phyloP scores from a whole-genome alignment of 441 rosid species.

The Bocquillonia castaneifolia region DNA sequence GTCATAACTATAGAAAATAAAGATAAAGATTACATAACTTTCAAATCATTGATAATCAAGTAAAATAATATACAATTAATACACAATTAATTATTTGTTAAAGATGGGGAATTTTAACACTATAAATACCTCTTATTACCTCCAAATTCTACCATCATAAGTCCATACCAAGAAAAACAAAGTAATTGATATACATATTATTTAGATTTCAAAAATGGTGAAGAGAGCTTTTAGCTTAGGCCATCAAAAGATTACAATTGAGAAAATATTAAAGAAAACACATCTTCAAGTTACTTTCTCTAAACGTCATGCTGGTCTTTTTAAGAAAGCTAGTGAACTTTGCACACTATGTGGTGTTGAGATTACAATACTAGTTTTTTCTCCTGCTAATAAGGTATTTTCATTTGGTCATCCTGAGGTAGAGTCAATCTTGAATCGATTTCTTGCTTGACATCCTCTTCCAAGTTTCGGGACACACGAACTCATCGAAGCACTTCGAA shows the following conservation, averaged over 20 bases:
- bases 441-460: constrained; percentile 21
- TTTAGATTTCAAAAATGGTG: constrained; percentile 11
- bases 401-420: constrained; percentile 46
- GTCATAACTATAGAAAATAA: constrained; percentile 8
- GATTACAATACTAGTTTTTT: constrained; percentile 38
- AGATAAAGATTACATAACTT: constrained; percentile 25
- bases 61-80: not conserved
- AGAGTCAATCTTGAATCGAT: constrained; percentile 31
- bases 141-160: constrained; percentile 1
- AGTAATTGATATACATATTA: not conserved
- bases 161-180: not conserved
- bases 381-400: constrained; percentile 37
- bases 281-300: constrained; percentile 53
- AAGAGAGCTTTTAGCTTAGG: constrained; percentile 31
- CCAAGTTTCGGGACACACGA: not conserved
- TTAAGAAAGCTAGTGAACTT: constrained; percentile 53
- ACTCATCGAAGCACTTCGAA: constrained; percentile 35
- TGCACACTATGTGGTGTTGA: constrained; percentile 48
- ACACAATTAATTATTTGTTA: not conserved
- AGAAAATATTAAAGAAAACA: constrained; percentile 35
- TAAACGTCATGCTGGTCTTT: constrained; percentile 42
- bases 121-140: constrained; percentile 28
- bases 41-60: constrained; percentile 26
- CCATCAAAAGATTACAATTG: constrained; percentile 40
- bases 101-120: constrained; percentile 14